These are phyloP conservation scores for Calonectria pseudoreteaudii DNA, from an alignment of 2,329 filamentous ascomycete species.

Conservation along the genomic window DNA sequence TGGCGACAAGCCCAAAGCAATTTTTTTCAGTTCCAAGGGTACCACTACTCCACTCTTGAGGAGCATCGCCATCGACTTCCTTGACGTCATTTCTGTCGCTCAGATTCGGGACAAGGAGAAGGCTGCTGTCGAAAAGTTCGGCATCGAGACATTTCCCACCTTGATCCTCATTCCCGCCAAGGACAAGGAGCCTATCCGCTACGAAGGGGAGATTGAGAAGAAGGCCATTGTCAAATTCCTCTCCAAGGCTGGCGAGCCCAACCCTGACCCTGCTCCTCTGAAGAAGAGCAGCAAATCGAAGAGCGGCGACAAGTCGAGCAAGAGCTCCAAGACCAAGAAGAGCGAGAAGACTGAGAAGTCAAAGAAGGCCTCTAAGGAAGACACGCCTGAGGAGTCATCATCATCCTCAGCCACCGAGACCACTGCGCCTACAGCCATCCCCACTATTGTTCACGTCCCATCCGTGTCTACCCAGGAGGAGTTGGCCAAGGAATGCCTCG, in stretches of 20 bases:
- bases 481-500: constrained; percentile 79
- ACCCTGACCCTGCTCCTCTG: constrained; percentile 73
- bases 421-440: constrained; percentile 44
- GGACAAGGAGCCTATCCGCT: constrained; percentile 75
- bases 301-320: constrained; percentile 53
- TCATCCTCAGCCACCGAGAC: constrained; percentile 27
- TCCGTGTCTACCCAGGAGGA: constrained; percentile 72
- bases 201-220: constrained; percentile 89
- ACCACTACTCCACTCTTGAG: constrained; percentile 85
- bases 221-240: constrained; percentile 85
- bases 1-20: constrained; percentile 81
- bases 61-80: constrained; percentile 90
- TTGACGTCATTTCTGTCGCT: constrained; percentile 81
- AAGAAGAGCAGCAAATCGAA: constrained; percentile 53
- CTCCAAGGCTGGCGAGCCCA: constrained; percentile 81
- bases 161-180: constrained; percentile 83
- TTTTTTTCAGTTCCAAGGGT: constrained; percentile 95
- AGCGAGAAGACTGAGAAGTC: constrained; percentile 44
- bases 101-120: constrained; percentile 88
- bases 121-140: constrained; percentile 77
- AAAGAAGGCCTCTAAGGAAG: constrained; percentile 43
- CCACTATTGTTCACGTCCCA: constrained; percentile 70
- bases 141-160: constrained; percentile 81
- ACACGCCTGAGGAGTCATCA: constrained; percentile 37
- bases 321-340: constrained; percentile 52